Evolutionary conservation across 768 basidiomycete species (phyloP).

Genomic region (Phlegmacium glaucopus): DNA sequence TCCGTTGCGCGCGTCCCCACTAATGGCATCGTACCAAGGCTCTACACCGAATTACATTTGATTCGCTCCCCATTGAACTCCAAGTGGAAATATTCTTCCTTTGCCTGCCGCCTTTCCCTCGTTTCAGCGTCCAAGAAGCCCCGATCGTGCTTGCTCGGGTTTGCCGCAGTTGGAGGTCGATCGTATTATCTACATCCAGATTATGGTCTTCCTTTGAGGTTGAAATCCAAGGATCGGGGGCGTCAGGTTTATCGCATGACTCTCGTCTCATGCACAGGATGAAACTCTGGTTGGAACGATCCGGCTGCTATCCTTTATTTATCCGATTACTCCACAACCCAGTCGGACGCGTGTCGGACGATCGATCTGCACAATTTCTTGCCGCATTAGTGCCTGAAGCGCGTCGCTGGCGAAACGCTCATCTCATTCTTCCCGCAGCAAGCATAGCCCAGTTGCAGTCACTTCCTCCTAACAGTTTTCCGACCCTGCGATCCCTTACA

Average conservation of each 20-base stretch:
- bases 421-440: conserved; percentile 29
- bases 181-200: conserved; percentile 36
- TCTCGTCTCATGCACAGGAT: conserved; percentile 20
- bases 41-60: conserved; percentile 17
- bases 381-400: conserved; percentile 28
- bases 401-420: conserved; percentile 34
- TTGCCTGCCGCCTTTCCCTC: conserved; percentile 31
- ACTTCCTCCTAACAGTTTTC: conserved; percentile 19
- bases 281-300: conserved; percentile 35
- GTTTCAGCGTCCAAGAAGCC: conserved; percentile 27
- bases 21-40: too few relatives aligned
- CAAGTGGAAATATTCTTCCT: conserved; percentile 43
- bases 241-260: conserved; percentile 7
- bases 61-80: conserved; percentile 41
- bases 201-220: conserved; percentile 47
- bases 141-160: conserved; percentile 39
- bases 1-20: too few relatives aligned
- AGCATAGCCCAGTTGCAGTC: conserved; percentile 23
- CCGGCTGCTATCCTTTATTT: conserved; percentile 29
- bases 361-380: conserved; percentile 25
- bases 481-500: conserved; percentile 28
- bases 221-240: conserved; percentile 20
- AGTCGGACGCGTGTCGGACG: conserved; percentile 12
- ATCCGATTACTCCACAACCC: conserved; percentile 27
- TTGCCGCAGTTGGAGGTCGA: conserved; percentile 38